These are phyloP conservation scores for Rhipidocladum racemiflorum DNA, from an alignment of 176 grass and related monocot species.

Conservation along the genomic window DNA sequence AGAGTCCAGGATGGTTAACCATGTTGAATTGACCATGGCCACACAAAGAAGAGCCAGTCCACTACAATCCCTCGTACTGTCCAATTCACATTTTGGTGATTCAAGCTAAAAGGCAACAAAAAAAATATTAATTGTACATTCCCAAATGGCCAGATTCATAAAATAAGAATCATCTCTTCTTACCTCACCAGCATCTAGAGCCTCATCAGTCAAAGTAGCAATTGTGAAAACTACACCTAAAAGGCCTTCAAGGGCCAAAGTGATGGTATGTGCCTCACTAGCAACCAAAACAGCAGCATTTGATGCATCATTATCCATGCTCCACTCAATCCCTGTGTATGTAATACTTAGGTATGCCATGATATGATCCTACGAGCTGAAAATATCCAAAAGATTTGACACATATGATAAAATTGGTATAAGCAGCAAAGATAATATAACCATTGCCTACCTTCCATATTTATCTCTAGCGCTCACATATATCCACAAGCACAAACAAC, in stretches of 20 bases:
- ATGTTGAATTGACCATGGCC: conserved; percentile 91
- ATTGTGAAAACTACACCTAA: conserved; percentile 97
- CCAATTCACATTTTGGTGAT: conserved; percentile 82
- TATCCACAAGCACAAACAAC: background rate
- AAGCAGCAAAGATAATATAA: background rate
- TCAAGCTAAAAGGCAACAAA: conserved; percentile 64
- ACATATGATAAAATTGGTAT: background rate
- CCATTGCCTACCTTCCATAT: background rate
- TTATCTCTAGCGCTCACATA: background rate
- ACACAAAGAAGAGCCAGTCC: conserved; percentile 68
- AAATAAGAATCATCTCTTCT: conserved; percentile 31
- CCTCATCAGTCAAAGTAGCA: conserved; percentile 96
- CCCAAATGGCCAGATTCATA: background rate
- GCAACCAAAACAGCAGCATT: conserved; percentile 98
- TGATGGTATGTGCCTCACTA: conserved; percentile 97
- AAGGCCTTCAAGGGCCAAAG: conserved; percentile 90
- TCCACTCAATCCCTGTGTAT: conserved; percentile 90
- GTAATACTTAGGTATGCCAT: background rate
- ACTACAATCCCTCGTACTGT: conserved; percentile 47
- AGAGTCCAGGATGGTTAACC: conserved; percentile 97
- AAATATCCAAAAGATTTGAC: background rate
- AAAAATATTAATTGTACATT: conserved; percentile 28
- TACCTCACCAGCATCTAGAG: conserved; percentile 89
- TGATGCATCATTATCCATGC: conserved; percentile 95
- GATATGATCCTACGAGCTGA: background rate